Conservation (phyloP, 2,329 filamentous ascomycete species). For the Metarhizium rileyi region DNA sequence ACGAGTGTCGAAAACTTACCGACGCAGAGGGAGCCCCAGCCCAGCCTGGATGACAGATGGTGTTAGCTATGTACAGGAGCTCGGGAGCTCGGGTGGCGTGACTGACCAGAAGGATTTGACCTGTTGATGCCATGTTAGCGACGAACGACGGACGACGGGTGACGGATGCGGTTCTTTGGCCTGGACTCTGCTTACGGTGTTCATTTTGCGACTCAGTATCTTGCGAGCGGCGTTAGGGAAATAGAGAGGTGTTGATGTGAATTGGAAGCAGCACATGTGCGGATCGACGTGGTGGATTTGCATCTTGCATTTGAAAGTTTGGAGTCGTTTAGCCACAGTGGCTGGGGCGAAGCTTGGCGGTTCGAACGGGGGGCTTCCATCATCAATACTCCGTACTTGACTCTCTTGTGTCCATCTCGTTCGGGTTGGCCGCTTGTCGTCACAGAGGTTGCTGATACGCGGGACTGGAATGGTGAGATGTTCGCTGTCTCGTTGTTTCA, state of each 20-base stretch:
- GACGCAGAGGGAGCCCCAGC: conserved; percentile 81
- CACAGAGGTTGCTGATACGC: no score
- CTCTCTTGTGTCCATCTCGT: no score
- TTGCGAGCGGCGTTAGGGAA: background rate
- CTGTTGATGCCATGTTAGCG: conserved; percentile 24
- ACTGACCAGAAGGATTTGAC: conserved; percentile 57
- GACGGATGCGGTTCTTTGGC: background rate
- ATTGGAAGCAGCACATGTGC: no score
- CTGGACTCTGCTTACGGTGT: conserved; percentile 35
- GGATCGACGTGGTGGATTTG: background rate
- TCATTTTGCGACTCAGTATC: conserved; percentile 29
- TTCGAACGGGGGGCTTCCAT: no score
- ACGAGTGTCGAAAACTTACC: conserved; percentile 43
- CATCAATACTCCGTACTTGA: no score
- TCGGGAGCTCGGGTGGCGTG: background rate
- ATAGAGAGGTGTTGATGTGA: background rate
- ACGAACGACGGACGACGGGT: background rate
- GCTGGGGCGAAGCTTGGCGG: background rate
- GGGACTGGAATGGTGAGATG: no score
- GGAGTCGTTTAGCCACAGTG: background rate
- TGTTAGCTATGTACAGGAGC: background rate
- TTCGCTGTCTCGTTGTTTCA: no score
- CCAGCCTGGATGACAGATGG: conserved; percentile 52
- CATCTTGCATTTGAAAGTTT: background rate
- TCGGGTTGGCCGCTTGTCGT: no score